Conservation (phyloP, 2,329 filamentous ascomycete species). For the Aspergillus fructus region DNA sequence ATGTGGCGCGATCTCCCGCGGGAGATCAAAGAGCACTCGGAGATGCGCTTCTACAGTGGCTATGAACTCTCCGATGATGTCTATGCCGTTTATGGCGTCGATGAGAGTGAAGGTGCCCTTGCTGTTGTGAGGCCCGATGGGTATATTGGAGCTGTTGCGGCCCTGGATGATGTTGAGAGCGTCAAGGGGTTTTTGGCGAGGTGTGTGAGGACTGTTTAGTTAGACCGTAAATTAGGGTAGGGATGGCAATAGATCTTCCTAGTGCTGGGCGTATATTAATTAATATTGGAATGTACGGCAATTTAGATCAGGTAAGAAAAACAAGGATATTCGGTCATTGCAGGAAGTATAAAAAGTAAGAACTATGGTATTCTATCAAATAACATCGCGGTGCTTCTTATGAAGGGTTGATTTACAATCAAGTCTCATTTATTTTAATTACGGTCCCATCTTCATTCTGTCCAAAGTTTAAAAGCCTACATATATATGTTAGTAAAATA, state of each 20-base stretch:
- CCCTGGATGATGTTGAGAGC: constrained; percentile 27
- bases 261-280: background rate
- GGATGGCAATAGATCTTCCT: background rate
- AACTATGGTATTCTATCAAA: background rate
- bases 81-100: constrained; percentile 37
- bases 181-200: constrained; percentile 27
- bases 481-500: background rate
- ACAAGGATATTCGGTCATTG: background rate
- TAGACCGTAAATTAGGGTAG: no score
- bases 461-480: background rate
- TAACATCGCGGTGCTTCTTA: background rate
- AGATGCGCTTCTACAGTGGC: constrained; percentile 38
- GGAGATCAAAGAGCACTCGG: constrained; percentile 32
- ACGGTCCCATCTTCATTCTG: background rate
- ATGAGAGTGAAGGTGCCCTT: constrained; percentile 29
- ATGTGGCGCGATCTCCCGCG: constrained; percentile 33
- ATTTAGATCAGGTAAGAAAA: background rate
- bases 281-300: no score
- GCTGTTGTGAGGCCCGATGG: constrained; percentile 41
- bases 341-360: background rate
- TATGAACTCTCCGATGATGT: constrained; percentile 33
- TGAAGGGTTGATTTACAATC: background rate
- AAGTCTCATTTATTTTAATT: background rate
- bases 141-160: constrained; percentile 33
- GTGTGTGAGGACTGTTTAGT: constrained; percentile 17